Percentiles rank a stretch among this genome's conserved stretches.
These are phyloP conservation scores for Pterocarpus macrocarpus DNA, from an alignment of 306 rosid species.

Conservation along the genomic window DNA sequence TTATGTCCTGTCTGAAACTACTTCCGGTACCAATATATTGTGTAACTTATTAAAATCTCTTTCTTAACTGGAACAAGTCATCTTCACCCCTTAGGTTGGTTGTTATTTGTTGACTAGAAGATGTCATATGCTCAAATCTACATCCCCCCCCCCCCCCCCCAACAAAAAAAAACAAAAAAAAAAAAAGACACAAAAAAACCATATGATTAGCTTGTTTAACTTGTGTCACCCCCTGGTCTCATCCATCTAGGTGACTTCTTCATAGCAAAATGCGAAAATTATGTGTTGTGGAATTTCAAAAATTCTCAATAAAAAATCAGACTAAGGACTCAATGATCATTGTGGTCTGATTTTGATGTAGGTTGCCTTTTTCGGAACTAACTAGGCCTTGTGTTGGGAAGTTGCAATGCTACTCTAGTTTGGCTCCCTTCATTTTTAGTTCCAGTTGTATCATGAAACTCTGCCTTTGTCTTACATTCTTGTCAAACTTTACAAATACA, in stretches of 20 bases:
- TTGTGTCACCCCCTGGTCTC: background rate
- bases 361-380: background rate
- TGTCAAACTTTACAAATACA: background rate
- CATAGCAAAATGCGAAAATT: background rate
- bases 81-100: constrained; percentile 27
- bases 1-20: constrained; percentile 46
- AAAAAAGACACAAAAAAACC: too few relatives aligned
- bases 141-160: background rate
- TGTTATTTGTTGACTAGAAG: constrained; percentile 39
- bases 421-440: background rate
- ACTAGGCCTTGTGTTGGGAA: background rate
- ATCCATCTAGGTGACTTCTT: background rate
- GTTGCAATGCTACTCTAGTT: background rate
- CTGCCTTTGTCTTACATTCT: constrained; percentile 11
- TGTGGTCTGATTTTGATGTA: background rate
- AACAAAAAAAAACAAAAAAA: too few relatives aligned
- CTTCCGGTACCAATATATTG: constrained; percentile 30
- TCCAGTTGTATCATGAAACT: background rate
- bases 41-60: constrained; percentile 25
- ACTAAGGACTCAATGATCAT: background rate
- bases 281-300: background rate
- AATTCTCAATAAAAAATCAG: background rate
- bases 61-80: constrained; percentile 19
- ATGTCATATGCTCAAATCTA: constrained; percentile 12
- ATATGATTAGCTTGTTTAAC: background rate